These are phyloP conservation scores for Pichia sp. DNA, from an alignment of 1,139 yeast species.

Conservation along the genomic window DNA sequence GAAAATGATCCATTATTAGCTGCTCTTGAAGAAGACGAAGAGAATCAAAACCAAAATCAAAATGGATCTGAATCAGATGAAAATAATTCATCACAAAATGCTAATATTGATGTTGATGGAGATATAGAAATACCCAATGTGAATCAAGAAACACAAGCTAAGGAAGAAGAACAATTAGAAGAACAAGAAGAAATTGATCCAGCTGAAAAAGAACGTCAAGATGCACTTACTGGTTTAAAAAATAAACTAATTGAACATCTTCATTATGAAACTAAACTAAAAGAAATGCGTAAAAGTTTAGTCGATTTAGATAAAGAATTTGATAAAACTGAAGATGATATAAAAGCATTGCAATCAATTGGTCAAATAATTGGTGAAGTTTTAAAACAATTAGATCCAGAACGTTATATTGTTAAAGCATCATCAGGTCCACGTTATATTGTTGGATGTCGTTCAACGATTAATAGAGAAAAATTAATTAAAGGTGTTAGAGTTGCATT, in stretches of 20 bases:
- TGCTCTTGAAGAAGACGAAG: slow-evolving; percentile 53
- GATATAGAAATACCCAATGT: slow-evolving; percentile 4
- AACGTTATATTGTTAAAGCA: slow-evolving; percentile 93
- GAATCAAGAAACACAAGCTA: background rate
- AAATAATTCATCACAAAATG: background rate
- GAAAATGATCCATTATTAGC: slow-evolving; percentile 70
- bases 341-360: slow-evolving; percentile 92
- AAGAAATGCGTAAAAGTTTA: slow-evolving; percentile 75
- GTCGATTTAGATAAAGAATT: slow-evolving; percentile 78
- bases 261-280: slow-evolving; percentile 89
- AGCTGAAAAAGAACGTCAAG: slow-evolving; percentile 68
- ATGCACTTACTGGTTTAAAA: slow-evolving; percentile 74
- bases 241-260: slow-evolving; percentile 87
- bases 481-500: slow-evolving; percentile 95
- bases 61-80: background rate
- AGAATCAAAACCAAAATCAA: slow-evolving; percentile 20
- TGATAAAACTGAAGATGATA: slow-evolving; percentile 93
- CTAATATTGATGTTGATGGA: slow-evolving; percentile 9
- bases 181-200: slow-evolving; percentile 28
- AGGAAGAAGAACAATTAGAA: slow-evolving; percentile 5
- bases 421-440: slow-evolving; percentile 96
- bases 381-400: slow-evolving; percentile 90
- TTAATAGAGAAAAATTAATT: slow-evolving; percentile 73
- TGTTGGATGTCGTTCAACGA: slow-evolving; percentile 93
- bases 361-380: slow-evolving; percentile 98